A percentile compares a stretch with the other conserved stretches of the same genome.
These are phyloP conservation scores for Phallus indusiatus DNA, from an alignment of 768 basidiomycete species.

Conservation along the genomic window DNA sequence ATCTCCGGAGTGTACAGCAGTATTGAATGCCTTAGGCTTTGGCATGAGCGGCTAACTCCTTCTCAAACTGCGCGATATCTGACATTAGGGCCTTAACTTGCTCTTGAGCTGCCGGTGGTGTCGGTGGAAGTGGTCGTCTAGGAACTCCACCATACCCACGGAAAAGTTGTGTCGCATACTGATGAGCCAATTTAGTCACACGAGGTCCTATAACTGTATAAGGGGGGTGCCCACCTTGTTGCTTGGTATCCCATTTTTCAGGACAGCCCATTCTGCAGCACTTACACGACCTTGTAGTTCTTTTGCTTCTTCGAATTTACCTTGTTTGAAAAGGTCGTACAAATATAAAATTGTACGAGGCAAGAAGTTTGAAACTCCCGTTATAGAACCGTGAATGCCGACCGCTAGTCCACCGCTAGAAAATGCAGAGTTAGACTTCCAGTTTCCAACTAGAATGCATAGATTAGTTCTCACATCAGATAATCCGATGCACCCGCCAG, in stretches of 20 bases:
- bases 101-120: conserved; percentile 3
- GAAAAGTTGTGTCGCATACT: conserved; percentile 10
- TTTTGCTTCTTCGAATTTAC: conserved; percentile 4
- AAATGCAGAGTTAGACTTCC: neutral
- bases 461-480: conserved; percentile 8
- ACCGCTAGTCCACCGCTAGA: conserved; percentile 12
- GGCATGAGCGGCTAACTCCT: neutral
- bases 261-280: conserved; percentile 10
- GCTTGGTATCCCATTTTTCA: conserved; percentile 13
- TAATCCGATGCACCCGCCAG: conserved; percentile 16
- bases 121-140: conserved; percentile 63
- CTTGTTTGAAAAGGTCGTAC: conserved; percentile 5
- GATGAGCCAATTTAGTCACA: neutral
- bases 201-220: neutral
- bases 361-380: conserved; percentile 65
- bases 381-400: conserved; percentile 82
- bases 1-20: neutral
- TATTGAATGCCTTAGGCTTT: neutral
- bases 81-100: conserved; percentile 7
- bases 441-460: neutral
- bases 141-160: conserved; percentile 71
- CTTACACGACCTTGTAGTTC: conserved; percentile 11
- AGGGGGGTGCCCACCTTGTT: conserved; percentile 4
- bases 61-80: neutral
- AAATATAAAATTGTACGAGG: conserved; percentile 7